These are phyloP conservation scores for Barnettozyma californica DNA, from an alignment of 805 yeast species.

Conservation along the genomic window DNA sequence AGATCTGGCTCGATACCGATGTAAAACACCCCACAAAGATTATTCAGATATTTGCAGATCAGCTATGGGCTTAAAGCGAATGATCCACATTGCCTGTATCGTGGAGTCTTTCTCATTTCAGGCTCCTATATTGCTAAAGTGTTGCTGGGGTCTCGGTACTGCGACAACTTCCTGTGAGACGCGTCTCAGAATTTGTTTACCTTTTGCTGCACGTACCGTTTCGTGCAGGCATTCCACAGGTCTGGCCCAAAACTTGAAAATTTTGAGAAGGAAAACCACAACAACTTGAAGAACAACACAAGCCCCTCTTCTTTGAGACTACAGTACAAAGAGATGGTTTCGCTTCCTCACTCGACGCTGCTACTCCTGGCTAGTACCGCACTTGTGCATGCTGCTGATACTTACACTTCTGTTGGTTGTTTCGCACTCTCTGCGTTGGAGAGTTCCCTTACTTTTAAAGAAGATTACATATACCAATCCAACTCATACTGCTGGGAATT, in stretches of 20 bases:
- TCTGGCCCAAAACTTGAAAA: not conserved
- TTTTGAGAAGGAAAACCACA: not conserved
- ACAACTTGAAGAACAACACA: not conserved
- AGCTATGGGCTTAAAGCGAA: no score
- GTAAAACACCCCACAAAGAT: no score
- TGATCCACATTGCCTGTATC: no score
- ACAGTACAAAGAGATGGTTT: not conserved
- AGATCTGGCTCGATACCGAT: no score
- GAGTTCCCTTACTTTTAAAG: constrained; percentile 31
- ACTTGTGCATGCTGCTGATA: not conserved
- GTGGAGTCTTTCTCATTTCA: no score
- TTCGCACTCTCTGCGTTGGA: constrained; percentile 25
- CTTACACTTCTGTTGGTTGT: constrained; percentile 28
- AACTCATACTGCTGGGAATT: constrained; percentile 47
- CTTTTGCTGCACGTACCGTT: constrained; percentile 2
- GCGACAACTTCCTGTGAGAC: not conserved
- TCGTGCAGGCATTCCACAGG: not conserved
- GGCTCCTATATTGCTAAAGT: no score
- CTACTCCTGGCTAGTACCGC: not conserved
- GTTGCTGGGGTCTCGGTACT: no score
- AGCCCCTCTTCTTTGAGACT: no score
- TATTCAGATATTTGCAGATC: no score
- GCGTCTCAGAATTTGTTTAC: constrained; percentile 1
- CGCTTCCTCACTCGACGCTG: not conserved
- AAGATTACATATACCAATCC: constrained; percentile 53